phyloP scores from a whole-genome alignment of 1,139 yeast genomes.

The Taphrina pruni region DNA sequence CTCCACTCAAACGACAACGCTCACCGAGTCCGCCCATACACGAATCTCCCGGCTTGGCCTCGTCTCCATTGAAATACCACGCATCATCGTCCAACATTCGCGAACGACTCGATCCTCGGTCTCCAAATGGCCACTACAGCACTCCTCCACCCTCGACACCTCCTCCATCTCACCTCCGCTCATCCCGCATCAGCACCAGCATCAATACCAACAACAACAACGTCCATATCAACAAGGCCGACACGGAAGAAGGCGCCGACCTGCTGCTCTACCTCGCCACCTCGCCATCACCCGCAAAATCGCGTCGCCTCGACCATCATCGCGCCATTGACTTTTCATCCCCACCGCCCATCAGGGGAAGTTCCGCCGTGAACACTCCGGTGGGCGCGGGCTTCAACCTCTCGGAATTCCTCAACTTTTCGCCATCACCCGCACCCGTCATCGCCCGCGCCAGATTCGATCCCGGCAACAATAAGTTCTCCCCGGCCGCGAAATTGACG shows the following conservation, averaged over 20 bases:
- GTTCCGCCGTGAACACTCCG: slow-evolving; percentile 51
- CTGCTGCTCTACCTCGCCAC: slow-evolving; percentile 80
- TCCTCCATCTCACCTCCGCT: slow-evolving; percentile 28
- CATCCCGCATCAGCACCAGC: not conserved
- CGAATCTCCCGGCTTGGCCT: slow-evolving; percentile 7
- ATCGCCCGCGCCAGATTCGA: slow-evolving; percentile 7
- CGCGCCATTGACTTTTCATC: slow-evolving; percentile 36
- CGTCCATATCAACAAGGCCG: slow-evolving; percentile 10
- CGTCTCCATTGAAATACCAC: slow-evolving; percentile 32
- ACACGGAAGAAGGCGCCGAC: slow-evolving; percentile 76
- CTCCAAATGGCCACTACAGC: slow-evolving; percentile 10
- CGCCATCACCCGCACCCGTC: slow-evolving; percentile 66
- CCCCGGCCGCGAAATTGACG: slow-evolving; percentile 21
- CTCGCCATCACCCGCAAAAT: slow-evolving; percentile 73
- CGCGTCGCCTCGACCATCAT: slow-evolving; percentile 25
- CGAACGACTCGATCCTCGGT: slow-evolving; percentile 17
- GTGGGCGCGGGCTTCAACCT: slow-evolving; percentile 69
- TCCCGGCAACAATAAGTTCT: slow-evolving; percentile 6
- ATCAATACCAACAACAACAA: no score
- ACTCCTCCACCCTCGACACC: slow-evolving; percentile 39
- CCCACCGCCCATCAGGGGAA: slow-evolving; percentile 30
- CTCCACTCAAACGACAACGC: slow-evolving; percentile 34
- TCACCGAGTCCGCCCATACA: slow-evolving; percentile 15
- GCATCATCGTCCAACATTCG: slow-evolving; percentile 17
- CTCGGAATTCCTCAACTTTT: slow-evolving; percentile 79